Evolutionary conservation across 129 eudicot species (phyloP), one percentile per base, ranked within the genome.

Genomic region (Centaurea solstitialis): DNA sequence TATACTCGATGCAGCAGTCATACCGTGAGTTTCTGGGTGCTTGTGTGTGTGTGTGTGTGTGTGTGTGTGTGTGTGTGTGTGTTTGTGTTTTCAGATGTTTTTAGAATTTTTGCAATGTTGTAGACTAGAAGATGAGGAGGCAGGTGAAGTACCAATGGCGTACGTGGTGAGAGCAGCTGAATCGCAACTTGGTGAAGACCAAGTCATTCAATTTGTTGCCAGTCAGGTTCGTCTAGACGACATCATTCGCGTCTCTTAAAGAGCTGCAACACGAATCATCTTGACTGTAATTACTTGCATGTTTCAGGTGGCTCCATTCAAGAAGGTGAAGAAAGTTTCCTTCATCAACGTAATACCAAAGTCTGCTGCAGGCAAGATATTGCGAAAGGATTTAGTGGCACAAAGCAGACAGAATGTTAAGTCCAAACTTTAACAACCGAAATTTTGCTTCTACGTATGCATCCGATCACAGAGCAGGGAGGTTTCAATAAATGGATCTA

Each of bases 131-230:
- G 97, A 93, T 85, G 97, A 93, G 87, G 92, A 81, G 79, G 84
- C 92, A n/a, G 97, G 97, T 86, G 90, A 93, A 76, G 74, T 93
- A 76, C 97, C 97, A 20, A 68, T 90, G 88, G 97, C 97, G 9
- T 90, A 82, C 26, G 91, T 93, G 65, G 97, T 90, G 76, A 87
- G 89, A 86, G 89, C 92, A 79, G 80, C 83, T 23, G 91, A 80
- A 80, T 73, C 86, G 77, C 82, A 84, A 41, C 92, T 90, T 47
- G 80, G 86, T 41, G 92, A 87, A 87, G 89, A 93, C 72, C 92
- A 90, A 86, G 89, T 90, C 74, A 89, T 90, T 64, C 83, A 90
- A 74, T 93, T 85, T 81, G 92, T 93, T 62, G 91, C 93, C 72
- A 78, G 72, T 66, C 97, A 93, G 96, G 96, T 90, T 80, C 37